These are phyloP conservation scores for Arthrobotrys sinensis DNA, from an alignment of 2,329 filamentous ascomycete genomes.

Conservation along the genomic window DNA sequence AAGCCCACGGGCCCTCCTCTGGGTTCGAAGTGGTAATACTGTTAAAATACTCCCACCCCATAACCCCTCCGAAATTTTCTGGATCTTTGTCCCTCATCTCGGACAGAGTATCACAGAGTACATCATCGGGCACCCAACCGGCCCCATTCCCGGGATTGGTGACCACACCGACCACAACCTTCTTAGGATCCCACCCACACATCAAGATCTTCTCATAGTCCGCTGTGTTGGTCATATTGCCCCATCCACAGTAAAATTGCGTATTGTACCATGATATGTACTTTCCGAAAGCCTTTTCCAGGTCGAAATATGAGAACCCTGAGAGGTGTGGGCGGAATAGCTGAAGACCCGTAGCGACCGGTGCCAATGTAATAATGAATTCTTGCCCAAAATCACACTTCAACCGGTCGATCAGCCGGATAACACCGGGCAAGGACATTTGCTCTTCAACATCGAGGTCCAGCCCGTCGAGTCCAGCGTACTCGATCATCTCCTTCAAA, in stretches of 20 bases:
- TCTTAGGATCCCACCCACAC: conserved; percentile 79
- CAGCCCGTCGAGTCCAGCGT: conserved; percentile 77
- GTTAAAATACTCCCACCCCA: conserved; percentile 98
- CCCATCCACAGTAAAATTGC: conserved; percentile 95
- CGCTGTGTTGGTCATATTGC: conserved; percentile 70
- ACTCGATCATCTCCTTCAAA: conserved; percentile 76
- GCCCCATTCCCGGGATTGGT: conserved; percentile 82
- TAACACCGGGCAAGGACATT: conserved; percentile 78
- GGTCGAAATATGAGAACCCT: conserved; percentile 83
- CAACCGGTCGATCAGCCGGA: conserved; percentile 78
- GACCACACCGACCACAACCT: conserved; percentile 84
- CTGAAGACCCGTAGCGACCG: conserved; percentile 82
- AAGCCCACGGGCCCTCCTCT: conserved; percentile 68
- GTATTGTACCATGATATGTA: conserved; percentile 82
- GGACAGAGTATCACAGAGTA: conserved; percentile 68
- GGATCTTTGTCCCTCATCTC: conserved; percentile 48
- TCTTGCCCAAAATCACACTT: conserved; percentile 77
- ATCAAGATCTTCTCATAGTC: conserved; percentile 73
- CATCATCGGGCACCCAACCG: conserved; percentile 76
- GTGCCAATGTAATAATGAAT: conserved; percentile 86
- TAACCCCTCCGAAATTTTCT: conserved; percentile 79
- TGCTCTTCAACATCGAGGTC: conserved; percentile 86
- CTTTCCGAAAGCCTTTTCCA: conserved; percentile 75
- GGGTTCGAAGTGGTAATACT: conserved; percentile 47
- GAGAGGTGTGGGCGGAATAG: conserved; percentile 75